Conservation (phyloP, 108 stramenopile species). For the Mayamaea pseudoterrestris region DNA sequence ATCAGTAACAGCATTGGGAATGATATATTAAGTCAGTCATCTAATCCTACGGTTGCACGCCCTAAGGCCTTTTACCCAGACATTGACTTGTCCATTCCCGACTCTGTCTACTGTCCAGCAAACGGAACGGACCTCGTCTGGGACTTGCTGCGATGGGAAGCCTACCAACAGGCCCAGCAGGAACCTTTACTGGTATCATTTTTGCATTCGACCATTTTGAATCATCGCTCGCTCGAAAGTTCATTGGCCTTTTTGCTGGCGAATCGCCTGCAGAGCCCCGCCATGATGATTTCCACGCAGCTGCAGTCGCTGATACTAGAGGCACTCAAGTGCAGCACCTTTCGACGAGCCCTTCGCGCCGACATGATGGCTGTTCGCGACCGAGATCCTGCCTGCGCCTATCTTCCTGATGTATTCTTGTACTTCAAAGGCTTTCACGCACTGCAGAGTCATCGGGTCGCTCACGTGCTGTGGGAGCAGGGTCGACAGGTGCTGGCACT, state of each 20-base stretch:
- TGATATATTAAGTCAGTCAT: conserved; percentile 1
- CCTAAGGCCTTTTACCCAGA: conserved; percentile 25
- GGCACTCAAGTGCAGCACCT: conserved; percentile 38
- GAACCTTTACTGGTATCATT: conserved; percentile 80
- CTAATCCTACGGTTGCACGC: neutral
- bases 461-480: conserved; percentile 45
- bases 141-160: conserved; percentile 59
- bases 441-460: conserved; percentile 60
- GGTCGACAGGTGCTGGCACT: conserved; percentile 35
- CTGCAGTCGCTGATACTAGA: conserved; percentile 54
- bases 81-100: conserved; percentile 50
- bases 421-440: conserved; percentile 76
- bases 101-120: conserved; percentile 30
- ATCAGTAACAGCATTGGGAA: neutral
- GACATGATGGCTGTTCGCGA: conserved; percentile 40
- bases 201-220: conserved; percentile 72
- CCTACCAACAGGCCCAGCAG: conserved; percentile 46
- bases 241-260: conserved; percentile 76
- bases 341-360: conserved; percentile 42
- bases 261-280: conserved; percentile 47
- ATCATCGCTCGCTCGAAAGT: conserved; percentile 68
- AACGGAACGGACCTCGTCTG: conserved; percentile 39
- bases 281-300: conserved; percentile 60
- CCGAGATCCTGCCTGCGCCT: conserved; percentile 57
- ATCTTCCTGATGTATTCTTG: conserved; percentile 46